Base-by-base conservation (phyloP, 306 rosid genomes). In the Notholithocarpus densiflorus region DNA sequence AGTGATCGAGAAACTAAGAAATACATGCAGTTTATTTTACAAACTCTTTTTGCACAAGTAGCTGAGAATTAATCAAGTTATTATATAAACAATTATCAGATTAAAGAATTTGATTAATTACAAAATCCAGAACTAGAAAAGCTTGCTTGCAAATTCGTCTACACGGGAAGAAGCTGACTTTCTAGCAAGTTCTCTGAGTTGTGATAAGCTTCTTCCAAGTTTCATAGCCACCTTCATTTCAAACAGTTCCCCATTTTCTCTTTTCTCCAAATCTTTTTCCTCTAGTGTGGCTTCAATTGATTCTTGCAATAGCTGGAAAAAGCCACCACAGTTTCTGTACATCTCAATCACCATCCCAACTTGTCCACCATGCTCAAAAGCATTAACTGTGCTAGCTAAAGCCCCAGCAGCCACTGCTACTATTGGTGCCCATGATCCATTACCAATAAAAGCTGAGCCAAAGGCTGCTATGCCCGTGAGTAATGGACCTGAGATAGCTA, bases 271-370 rank as follows among this genome's bases (percentile, higher is more conserved):
- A 56, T 92, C 87, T 4, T 31, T 64, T 66, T 92, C 95, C 13
- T 51, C 80, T 5, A 92, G 89, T 0, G 85, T 79, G 18, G 89
- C 70, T 55, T 83, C 88, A 54, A 92, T 71, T 1, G 88, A 80
- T 1, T 71, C 77, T 60, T 92, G 91, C 45, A 92, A 2, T 73
- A 79, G 27, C 31, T 72, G 34, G 66, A 92, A 92, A 77, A 88
- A 86, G 0, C 96, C 97, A 0, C 73, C 92, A 21, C 85, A 82
- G 71, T 70, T 48, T 62, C 93, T 86, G 11, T 90, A 92, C 92
- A 92, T 83, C 82, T 92, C 96, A 20, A 90, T 68, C 80, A 92
- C 86, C 97, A 85, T 90, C 1, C 97, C 97, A 2, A 92, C 83
- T 82, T 92, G 97, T 2, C 81, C 91, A 21, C 90, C 96, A 52